Percentiles rank a stretch among this genome's conserved stretches.
Evolutionary conservation across 1,284 basidiomycete genomes (phyloP).

Genomic region (Cutaneotrichosporon dermatis): DNA sequence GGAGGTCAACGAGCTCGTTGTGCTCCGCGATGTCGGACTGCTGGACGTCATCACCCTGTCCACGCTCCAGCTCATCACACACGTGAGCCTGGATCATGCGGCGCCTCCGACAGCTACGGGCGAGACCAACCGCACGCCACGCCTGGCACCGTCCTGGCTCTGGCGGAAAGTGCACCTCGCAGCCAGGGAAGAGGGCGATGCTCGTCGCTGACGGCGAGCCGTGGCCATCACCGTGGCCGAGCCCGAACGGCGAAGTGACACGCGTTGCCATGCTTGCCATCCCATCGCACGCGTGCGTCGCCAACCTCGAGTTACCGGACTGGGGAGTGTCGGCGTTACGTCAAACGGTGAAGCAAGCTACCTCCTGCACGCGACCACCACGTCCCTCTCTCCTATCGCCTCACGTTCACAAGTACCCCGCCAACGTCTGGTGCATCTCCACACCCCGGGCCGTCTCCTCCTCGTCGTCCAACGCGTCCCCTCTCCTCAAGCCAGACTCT

Average conservation of each 20-base stretch:
- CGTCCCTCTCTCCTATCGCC: slow-evolving; percentile 36
- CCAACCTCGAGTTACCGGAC: slow-evolving; percentile 38
- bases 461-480: not conserved
- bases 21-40: slow-evolving; percentile 38
- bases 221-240: slow-evolving; percentile 38
- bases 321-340: slow-evolving; percentile 35
- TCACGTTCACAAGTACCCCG: slow-evolving; percentile 23
- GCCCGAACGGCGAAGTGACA: slow-evolving; percentile 41
- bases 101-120: not conserved
- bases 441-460: not conserved
- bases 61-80: slow-evolving; percentile 18
- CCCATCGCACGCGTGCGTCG: slow-evolving; percentile 16
- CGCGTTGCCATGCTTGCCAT: slow-evolving; percentile 31
- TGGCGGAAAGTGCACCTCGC: slow-evolving; percentile 36
- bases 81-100: slow-evolving; percentile 13
- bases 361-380: slow-evolving; percentile 33
- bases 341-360: slow-evolving; percentile 18
- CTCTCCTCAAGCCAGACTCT: not conserved
- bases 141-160: slow-evolving; percentile 31
- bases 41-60: slow-evolving; percentile 35
- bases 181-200: slow-evolving; percentile 20
- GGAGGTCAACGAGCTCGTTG: slow-evolving; percentile 25
- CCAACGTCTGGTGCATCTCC: not conserved
- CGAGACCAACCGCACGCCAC: not conserved
- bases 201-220: slow-evolving; percentile 36